Percentiles rank a stretch among this genome's conserved stretches.
phyloP scores from a whole-genome alignment of 2,329 filamentous ascomycete species.

The Rhynchosporium agropyri region DNA sequence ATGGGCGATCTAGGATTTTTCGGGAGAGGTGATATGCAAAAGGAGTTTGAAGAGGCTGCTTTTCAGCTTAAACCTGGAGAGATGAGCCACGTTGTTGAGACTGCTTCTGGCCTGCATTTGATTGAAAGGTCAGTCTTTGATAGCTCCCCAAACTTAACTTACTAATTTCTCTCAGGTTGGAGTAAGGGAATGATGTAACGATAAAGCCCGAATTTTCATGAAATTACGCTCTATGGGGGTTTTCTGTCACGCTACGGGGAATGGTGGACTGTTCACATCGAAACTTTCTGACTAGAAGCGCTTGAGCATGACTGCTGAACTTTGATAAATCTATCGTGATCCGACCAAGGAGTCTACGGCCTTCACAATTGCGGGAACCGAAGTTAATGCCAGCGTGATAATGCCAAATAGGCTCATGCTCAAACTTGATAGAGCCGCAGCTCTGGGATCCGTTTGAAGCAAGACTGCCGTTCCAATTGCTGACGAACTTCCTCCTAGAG shows the following conservation, averaged over 20 bases:
- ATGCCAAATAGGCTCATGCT: conserved; percentile 64
- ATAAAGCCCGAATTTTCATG: neutral
- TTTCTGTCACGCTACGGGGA: conserved; percentile 12
- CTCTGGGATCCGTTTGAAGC: conserved; percentile 58
- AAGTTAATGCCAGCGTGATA: conserved; percentile 60
- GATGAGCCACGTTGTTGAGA: conserved; percentile 86
- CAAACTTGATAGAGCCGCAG: conserved; percentile 60
- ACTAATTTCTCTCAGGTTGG: conserved; percentile 27
- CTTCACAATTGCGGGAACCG: conserved; percentile 55
- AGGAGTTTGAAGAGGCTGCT: conserved; percentile 95
- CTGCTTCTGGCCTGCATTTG: conserved; percentile 90
- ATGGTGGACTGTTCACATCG: conserved; percentile 17
- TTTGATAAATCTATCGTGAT: conserved; percentile 35
- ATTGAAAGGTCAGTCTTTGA: conserved; percentile 74
- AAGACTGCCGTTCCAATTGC: conserved; percentile 62
- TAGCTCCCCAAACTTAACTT: neutral
- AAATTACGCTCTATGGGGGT: neutral
- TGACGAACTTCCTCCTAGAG: conserved; percentile 61
- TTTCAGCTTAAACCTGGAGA: conserved; percentile 88
- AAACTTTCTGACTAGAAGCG: conserved; percentile 27
- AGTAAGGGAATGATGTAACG: conserved; percentile 21
- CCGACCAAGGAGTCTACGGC: conserved; percentile 53
- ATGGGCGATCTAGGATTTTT: conserved; percentile 94
- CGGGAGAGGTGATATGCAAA: conserved; percentile 94
- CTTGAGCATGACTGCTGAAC: conserved; percentile 22